Conservation (phyloP, 495 filamentous ascomycete species). For the Collariella sp. region DNA sequence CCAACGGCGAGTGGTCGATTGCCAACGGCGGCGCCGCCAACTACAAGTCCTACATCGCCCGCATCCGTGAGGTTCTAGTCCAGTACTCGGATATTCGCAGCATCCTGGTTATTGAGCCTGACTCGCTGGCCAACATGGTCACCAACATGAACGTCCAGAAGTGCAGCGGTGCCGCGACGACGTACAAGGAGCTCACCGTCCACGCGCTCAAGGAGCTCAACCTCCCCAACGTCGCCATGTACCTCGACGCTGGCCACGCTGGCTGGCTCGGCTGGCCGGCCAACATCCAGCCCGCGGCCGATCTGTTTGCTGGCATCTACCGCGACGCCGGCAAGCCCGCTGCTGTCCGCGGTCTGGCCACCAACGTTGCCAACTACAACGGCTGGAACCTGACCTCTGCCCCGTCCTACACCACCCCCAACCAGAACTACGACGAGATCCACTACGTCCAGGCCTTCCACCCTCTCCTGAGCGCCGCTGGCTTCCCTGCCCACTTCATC, state of each 20-base stretch:
- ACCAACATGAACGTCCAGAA: conserved; percentile 61
- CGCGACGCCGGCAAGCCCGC: conserved; percentile 55
- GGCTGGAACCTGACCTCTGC: conserved; percentile 39
- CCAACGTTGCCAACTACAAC: conserved; percentile 79
- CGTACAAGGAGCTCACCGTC: conserved; percentile 59
- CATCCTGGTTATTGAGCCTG: conserved; percentile 59
- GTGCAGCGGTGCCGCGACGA: conserved; percentile 51
- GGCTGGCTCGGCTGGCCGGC: conserved; percentile 80
- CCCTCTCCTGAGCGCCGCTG: conserved; percentile 50
- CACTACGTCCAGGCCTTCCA: conserved; percentile 58
- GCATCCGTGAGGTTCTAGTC: conserved; percentile 49
- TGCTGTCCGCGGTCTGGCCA: conserved; percentile 62
- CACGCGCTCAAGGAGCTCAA: conserved; percentile 65
- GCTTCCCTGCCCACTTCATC: conserved; percentile 66
- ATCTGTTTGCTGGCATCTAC: conserved; percentile 58
- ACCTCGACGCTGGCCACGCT: conserved; percentile 71
- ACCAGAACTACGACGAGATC: conserved; percentile 60
- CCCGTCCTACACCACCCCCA: conserved; percentile 35
- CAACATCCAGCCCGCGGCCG: conserved; percentile 63
- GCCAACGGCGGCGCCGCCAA: conserved; percentile 46
- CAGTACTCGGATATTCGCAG: conserved; percentile 46
- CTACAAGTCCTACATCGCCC: conserved; percentile 68
- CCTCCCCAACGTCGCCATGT: conserved; percentile 72
- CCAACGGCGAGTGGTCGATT: conserved; percentile 64
- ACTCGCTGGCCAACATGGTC: conserved; percentile 71